Conservation (phyloP, 2,329 filamentous ascomycete genomes). For the Talaromyces marneffei region DNA sequence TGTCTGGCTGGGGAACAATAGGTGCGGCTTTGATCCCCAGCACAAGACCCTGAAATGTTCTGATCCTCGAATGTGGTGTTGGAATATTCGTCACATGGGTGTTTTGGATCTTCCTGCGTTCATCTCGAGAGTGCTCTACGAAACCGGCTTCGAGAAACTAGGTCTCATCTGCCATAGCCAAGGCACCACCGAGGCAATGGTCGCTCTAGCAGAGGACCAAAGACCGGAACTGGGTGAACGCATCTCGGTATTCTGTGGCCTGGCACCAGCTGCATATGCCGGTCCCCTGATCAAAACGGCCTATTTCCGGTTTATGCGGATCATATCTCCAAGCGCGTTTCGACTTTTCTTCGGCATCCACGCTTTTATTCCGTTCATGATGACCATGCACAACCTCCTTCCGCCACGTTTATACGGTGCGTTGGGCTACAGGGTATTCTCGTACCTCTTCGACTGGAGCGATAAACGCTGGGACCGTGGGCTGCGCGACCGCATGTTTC, state of each 20-base stretch:
- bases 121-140: slow-evolving; percentile 68
- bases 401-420: slow-evolving; percentile 66
- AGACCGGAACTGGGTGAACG: slow-evolving; percentile 75
- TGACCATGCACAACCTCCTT: slow-evolving; percentile 67
- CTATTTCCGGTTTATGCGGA: slow-evolving; percentile 86
- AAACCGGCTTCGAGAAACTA: slow-evolving; percentile 78
- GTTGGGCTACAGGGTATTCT: slow-evolving; percentile 83
- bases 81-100: slow-evolving; percentile 94
- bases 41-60: slow-evolving; percentile 64
- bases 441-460: slow-evolving; percentile 82
- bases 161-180: slow-evolving; percentile 84
- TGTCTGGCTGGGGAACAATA: slow-evolving; percentile 92
- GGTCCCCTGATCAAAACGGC: slow-evolving; percentile 78
- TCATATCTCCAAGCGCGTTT: slow-evolving; percentile 71
- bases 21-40: slow-evolving; percentile 75
- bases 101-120: slow-evolving; percentile 80
- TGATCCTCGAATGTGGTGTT: slow-evolving; percentile 92
- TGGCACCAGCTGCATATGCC: slow-evolving; percentile 86
- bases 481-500: slow-evolving; percentile 76
- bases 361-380: slow-evolving; percentile 90
- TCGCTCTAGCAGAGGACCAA: slow-evolving; percentile 84
- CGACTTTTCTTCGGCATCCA: slow-evolving; percentile 83
- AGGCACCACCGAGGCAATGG: slow-evolving; percentile 81
- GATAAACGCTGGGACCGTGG: slow-evolving; percentile 79
- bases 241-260: slow-evolving; percentile 81